Conservation (phyloP, 768 basidiomycete genomes). For the Albatrellus ellisii region DNA sequence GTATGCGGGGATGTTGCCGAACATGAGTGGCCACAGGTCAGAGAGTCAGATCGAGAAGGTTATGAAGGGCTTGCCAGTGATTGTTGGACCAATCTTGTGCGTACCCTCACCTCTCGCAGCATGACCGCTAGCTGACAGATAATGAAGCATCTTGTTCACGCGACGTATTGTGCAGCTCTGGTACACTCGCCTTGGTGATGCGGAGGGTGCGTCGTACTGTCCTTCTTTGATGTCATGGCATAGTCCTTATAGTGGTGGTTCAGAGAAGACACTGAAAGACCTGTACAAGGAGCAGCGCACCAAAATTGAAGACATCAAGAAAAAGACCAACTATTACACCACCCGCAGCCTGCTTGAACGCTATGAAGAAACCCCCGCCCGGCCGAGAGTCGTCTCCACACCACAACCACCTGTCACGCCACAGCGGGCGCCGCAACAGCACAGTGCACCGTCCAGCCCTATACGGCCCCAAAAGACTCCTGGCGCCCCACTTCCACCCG, state of each 20-base stretch:
- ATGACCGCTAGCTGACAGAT: not conserved
- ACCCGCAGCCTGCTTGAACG: conserved; percentile 84
- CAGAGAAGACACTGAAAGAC: conserved; percentile 69
- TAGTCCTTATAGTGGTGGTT: not conserved
- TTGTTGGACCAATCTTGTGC: conserved; percentile 70
- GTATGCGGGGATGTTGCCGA: conserved; percentile 50
- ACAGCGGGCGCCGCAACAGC: conserved; percentile 17
- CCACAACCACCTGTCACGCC: conserved; percentile 17
- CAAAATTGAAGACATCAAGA: conserved; percentile 93
- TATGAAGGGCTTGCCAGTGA: conserved; percentile 40
- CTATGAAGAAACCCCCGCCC: conserved; percentile 54
- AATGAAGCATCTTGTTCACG: conserved; percentile 53
- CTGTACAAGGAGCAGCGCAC: conserved; percentile 68
- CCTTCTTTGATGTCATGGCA: conserved; percentile 3
- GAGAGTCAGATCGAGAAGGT: conserved; percentile 26
- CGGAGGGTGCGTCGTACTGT: conserved; percentile 49
- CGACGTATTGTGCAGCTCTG: conserved; percentile 73
- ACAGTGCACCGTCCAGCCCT: conserved; percentile 12
- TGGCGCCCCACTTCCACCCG: not conserved
- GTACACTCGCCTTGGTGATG: conserved; percentile 69
- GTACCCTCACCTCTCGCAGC: conserved; percentile 20
- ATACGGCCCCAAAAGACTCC: not conserved
- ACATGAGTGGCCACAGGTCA: conserved; percentile 19
- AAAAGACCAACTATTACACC: conserved; percentile 91
- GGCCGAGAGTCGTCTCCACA: conserved; percentile 21